A percentile compares a stretch with the other conserved stretches of the same genome.
These are phyloP conservation scores for Kluyveromyces lactis DNA, from an alignment of 805 yeast species.

Conservation along the genomic window DNA sequence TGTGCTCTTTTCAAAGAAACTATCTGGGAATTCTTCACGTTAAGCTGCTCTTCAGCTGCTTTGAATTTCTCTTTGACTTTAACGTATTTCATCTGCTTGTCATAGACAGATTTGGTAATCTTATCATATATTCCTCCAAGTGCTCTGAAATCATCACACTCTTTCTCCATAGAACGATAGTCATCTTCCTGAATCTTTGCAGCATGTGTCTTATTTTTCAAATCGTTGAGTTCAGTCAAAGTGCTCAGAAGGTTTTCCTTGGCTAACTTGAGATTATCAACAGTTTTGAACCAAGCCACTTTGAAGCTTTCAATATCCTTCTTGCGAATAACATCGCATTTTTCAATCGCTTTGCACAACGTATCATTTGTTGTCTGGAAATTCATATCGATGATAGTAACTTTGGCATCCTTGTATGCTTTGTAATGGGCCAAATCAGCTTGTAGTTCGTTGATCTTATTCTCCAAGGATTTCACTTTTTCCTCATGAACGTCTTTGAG, in stretches of 20 bases:
- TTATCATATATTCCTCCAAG: background rate
- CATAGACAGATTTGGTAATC: background rate
- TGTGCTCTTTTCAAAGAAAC: background rate
- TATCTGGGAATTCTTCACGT: background rate
- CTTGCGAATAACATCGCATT: background rate
- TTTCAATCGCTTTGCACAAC: background rate
- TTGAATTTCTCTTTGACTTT: background rate
- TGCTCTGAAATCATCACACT: background rate
- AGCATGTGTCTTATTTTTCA: background rate
- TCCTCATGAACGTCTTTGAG: background rate
- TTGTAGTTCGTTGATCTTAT: background rate
- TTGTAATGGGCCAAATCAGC: background rate
- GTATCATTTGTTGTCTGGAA: background rate
- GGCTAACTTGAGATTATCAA: background rate
- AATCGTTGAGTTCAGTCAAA: background rate
- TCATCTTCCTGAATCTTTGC: background rate
- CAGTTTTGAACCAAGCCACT: background rate
- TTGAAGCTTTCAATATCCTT: background rate
- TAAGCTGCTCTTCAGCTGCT: background rate
- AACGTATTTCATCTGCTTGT: background rate
- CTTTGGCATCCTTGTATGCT: constrained; percentile 2
- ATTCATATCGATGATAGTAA: background rate
- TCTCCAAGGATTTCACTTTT: background rate
- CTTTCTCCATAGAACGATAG: background rate
- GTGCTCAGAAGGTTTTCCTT: background rate